Evolutionary conservation across 345 rosid species (phyloP).

Genomic region (Eucalyptus pumila): DNA sequence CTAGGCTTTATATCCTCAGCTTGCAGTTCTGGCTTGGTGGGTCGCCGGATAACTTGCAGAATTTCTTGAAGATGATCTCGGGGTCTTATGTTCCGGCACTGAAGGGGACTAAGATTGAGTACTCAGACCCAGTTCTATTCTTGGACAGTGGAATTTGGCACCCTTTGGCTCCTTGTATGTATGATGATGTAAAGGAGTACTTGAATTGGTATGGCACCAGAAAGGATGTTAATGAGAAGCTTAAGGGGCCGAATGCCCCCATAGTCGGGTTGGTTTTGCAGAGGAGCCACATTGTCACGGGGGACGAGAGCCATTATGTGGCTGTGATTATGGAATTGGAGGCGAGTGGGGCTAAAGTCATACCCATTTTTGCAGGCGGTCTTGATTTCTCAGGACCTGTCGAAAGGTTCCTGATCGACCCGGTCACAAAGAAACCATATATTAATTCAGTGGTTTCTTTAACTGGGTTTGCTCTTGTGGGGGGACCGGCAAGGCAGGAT

Average conservation of each 20-base stretch:
- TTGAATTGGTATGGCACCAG: conserved; percentile 92
- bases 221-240: conserved; percentile 63
- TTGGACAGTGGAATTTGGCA: conserved; percentile 95
- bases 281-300: conserved; percentile 98
- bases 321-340: conserved; percentile 99
- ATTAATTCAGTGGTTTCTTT: conserved; percentile 69
- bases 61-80: conserved; percentile 89
- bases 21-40: conserved; percentile 99
- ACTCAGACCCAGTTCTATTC: conserved; percentile 86
- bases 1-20: conserved; percentile 92
- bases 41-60: conserved; percentile 88
- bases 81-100: conserved; percentile 84
- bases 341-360: conserved; percentile 93
- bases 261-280: conserved; percentile 76
- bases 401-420: conserved; percentile 66
- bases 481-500: conserved; percentile 99
- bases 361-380: conserved; percentile 91
- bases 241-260: conserved; percentile 58
- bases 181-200: conserved; percentile 91
- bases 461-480: conserved; percentile 96
- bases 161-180: conserved; percentile 93
- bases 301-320: conserved; percentile 91
- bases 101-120: conserved; percentile 62
- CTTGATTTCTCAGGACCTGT: conserved; percentile 93
- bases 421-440: conserved; percentile 51